These are phyloP conservation scores for Sporothrix mexicana DNA, from an alignment of 2,329 filamentous ascomycete genomes.

Conservation along the genomic window DNA sequence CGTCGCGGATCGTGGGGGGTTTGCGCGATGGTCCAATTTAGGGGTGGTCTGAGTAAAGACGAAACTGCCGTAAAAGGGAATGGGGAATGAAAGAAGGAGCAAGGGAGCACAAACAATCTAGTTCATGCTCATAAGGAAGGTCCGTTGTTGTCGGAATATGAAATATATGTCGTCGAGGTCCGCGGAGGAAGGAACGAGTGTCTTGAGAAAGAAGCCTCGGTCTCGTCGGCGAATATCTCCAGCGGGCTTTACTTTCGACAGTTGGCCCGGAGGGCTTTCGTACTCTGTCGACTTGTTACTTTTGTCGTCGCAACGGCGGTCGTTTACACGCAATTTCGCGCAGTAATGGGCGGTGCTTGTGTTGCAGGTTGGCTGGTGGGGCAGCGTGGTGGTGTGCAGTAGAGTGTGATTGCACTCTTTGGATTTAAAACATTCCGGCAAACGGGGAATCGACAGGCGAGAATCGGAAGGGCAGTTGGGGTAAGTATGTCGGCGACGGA, in stretches of 20 bases:
- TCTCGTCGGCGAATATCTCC: constrained; percentile 18
- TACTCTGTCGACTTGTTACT: background rate
- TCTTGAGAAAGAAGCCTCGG: background rate
- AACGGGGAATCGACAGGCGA: constrained; percentile 31
- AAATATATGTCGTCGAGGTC: background rate
- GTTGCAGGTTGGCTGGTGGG: background rate
- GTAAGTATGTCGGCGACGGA: constrained; percentile 29
- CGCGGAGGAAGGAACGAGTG: constrained; percentile 21
- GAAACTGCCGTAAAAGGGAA: background rate
- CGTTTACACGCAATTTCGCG: constrained; percentile 1
- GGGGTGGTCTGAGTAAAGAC: background rate
- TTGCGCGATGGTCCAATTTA: constrained; percentile 1
- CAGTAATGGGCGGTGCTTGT: constrained; percentile 9
- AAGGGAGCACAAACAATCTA: background rate
- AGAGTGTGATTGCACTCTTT: constrained; percentile 22
- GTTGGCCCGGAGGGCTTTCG: constrained; percentile 9
- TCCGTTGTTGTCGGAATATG: background rate
- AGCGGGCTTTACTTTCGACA: background rate
- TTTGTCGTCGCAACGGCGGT: constrained; percentile 20
- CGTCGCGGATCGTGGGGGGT: constrained; percentile 1
- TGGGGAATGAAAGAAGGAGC: background rate
- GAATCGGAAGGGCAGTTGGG: constrained; percentile 25
- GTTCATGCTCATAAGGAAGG: background rate
- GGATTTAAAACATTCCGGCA: constrained; percentile 1
- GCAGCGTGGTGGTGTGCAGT: constrained; percentile 10